Percentiles rank a stretch among this genome's conserved stretches.
phyloP scores from a whole-genome alignment of 164 flowering plant genomes.

The Umbellularia californica region DNA sequence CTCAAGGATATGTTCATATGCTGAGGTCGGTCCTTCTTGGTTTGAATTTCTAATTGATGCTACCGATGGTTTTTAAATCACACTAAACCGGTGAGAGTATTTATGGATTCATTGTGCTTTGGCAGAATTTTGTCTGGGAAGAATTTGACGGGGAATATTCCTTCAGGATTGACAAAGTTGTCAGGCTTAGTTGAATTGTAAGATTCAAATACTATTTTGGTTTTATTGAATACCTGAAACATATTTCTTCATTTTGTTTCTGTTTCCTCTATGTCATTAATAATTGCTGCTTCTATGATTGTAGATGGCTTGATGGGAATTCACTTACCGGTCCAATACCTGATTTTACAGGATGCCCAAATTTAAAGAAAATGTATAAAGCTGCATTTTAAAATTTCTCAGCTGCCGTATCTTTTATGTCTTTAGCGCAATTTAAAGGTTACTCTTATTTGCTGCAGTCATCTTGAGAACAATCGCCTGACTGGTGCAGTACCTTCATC shows the following conservation, averaged over 20 bases:
- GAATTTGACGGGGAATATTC: constrained; percentile 84
- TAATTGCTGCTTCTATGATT: constrained; percentile 16
- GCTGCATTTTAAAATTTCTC: neutral
- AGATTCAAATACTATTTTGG: constrained; percentile 29
- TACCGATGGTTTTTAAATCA: neutral
- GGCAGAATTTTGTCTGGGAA: constrained; percentile 62
- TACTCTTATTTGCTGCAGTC: constrained; percentile 41
- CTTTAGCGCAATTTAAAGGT: neutral
- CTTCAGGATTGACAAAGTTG: constrained; percentile 61
- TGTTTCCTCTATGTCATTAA: neutral
- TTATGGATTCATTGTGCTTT: constrained; percentile 1
- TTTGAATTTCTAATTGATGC: neutral
- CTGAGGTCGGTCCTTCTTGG: neutral
- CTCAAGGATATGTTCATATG: neutral
- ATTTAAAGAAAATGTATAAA: constrained; percentile 65
- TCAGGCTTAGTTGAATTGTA: constrained; percentile 74
- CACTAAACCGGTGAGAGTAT: neutral
- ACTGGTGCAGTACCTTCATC: constrained; percentile 80
- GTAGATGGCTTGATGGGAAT: constrained; percentile 93
- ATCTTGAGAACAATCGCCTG: constrained; percentile 88
- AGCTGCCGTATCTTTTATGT: neutral
- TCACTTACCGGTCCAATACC: constrained; percentile 79
- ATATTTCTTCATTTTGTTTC: neutral
- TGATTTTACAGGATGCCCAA: constrained; percentile 68
- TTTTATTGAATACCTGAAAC: constrained; percentile 5